Evolutionary conservation across 2,329 filamentous ascomycete genomes (phyloP), one percentile per base, ranked within the genome.

Genomic region (Ceratocystis smalleyi): DNA sequence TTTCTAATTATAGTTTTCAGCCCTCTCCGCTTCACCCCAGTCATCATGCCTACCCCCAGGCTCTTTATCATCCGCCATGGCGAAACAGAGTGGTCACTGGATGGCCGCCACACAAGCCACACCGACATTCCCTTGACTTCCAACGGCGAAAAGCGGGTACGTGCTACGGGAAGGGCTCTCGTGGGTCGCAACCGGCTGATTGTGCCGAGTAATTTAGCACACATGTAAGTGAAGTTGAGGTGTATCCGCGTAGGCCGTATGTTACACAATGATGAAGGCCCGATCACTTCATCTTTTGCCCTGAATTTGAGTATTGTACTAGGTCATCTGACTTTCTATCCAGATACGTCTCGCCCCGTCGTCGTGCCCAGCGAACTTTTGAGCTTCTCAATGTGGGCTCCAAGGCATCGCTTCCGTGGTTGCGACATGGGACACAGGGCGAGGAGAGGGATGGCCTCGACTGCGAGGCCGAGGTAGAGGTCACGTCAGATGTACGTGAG

Each of bases 71-170:
- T 91, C 73, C 89, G 91, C 70, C 91, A 96, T 72, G 92, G 91
- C 75, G 90, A 96, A 77, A 97, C 91, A 3, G 90, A 95, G 77
- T 97, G 91, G 91, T 95, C 89, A 4, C 83, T 95, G 59, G 87
- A 87, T 69, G 91, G 90, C 64, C 81, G 84, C 62, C 89, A 96
- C 75, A 97, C 92, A 0, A 88, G 91, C 62, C 80, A 78, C 32
- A 88, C 88, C n/a, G 91, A 97, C 71, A 88, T 97, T 3, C 86
- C 90, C 0, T 79, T 96, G 45, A 96, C 91, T 0, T 76, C 80
- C 61, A 87, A 89, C 72, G 92, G 92, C 62, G 88, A 91, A 77
- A 88, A 83, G 73, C 81, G 88, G 67, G 81, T 91, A 66, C 78
- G 77, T 65, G 85, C 87, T 1, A 96, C 92, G 0, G 91, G 91